Evolutionary conservation across 1,284 basidiomycete species (phyloP), one percentile per base, ranked within the genome.

Genomic region (Fomitopsis betulina): DNA sequence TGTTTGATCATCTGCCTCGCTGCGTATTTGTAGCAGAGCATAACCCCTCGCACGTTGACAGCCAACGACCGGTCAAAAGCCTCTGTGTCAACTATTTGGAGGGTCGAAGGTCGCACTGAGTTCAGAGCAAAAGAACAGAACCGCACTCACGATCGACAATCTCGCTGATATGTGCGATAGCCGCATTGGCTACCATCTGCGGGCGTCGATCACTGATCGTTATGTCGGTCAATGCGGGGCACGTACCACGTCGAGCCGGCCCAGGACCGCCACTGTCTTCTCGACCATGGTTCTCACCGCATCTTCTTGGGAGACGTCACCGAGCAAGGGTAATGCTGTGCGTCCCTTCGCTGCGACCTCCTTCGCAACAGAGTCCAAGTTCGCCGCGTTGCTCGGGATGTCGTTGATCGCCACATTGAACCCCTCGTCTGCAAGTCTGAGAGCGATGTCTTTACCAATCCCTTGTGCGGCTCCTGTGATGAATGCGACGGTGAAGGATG

Each of bases 371-470:
- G 38, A 45, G 2, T 72, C 61, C 0, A 77, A 65, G 8, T 53
- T 33, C 2, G 60, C 59, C 2, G 49, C 21, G 30, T 74, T 68
- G 15, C 56, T 58, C 0, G 63, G 59, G 12, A 77, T 27, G 57
- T 78, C 76, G 54, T 72, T 69, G 43, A 79, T 27, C 5, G 68
- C 73, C 4, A 79, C 62, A 47, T 73, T 65, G 35, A 75, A 67
- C 1, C 76, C 78, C 55, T 79, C 76, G 5, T 64, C 53, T 1
- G 77, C 74, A 6, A 79, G 70, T 0, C 72, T 69, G 0, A 74
- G 62, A n/a, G 73, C 72, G 33, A 76, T 74, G 12, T 73, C 72
- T 6, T 68, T 62, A 0, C 77, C 76, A 33, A 78, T 72, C 6
- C 76, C 77, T 40, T 70, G 67, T 3, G 68, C 66, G 12, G 68